Conservation (phyloP, 2,329 filamentous ascomycete species). For the Penicillium sp. region DNA sequence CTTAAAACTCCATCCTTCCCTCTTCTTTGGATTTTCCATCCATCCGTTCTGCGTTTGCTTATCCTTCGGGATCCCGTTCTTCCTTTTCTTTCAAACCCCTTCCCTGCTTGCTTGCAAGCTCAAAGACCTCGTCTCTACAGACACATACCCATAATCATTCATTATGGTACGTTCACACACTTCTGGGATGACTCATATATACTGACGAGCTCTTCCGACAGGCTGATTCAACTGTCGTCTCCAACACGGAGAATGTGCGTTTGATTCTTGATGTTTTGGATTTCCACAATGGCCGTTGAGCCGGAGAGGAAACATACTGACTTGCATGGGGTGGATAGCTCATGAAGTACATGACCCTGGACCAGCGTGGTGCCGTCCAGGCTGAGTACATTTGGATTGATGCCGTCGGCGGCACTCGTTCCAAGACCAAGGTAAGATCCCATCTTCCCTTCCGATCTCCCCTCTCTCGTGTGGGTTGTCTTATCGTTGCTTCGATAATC, state of each 20-base stretch:
- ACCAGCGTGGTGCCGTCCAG: slow-evolving; percentile 83
- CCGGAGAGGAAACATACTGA: slow-evolving; percentile 41
- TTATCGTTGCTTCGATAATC: slow-evolving; percentile 21
- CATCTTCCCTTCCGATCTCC: background rate
- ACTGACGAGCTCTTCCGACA: slow-evolving; percentile 39
- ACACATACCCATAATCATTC: slow-evolving; percentile 24
- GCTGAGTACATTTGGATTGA: slow-evolving; percentile 99
- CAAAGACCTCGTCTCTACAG: slow-evolving; percentile 4
- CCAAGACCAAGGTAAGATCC: slow-evolving; percentile 85
- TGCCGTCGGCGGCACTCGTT: slow-evolving; percentile 73
- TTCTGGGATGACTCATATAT: slow-evolving; percentile 8
- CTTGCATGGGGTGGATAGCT: slow-evolving; percentile 55
- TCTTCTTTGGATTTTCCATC: slow-evolving; percentile 22
- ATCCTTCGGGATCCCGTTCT: slow-evolving; percentile 16
- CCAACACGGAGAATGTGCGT: slow-evolving; percentile 47
- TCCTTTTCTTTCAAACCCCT: slow-evolving; percentile 3
- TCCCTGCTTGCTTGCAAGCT: slow-evolving; percentile 14
- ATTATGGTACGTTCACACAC: slow-evolving; percentile 25
- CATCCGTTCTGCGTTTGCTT: slow-evolving; percentile 16
- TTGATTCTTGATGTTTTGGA: slow-evolving; percentile 28
- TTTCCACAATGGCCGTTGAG: slow-evolving; percentile 30
- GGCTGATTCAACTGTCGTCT: slow-evolving; percentile 43
- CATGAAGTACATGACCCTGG: slow-evolving; percentile 84
- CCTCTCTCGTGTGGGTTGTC: slow-evolving; percentile 6
- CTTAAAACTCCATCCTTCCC: slow-evolving; percentile 24